Percentiles rank a stretch among this genome's conserved stretches.
phyloP scores from a whole-genome alignment of 2,329 filamentous ascomycete genomes.

The Torrubiellomyces zombiae region DNA sequence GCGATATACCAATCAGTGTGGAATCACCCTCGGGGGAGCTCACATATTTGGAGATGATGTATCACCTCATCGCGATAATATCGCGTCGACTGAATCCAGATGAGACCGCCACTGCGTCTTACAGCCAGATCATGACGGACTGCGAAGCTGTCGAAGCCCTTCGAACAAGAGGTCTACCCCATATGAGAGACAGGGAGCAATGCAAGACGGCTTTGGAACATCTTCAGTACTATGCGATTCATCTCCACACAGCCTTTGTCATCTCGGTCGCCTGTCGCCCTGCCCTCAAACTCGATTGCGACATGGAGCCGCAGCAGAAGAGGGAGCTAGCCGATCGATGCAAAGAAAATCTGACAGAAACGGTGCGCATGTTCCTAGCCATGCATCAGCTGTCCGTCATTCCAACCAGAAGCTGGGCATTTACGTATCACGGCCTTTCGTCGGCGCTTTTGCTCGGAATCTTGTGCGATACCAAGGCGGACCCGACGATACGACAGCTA shows the following conservation, averaged over 20 bases:
- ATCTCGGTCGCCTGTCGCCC: conserved; percentile 49
- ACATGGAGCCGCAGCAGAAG: conserved; percentile 35
- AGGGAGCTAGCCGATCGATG: conserved; percentile 38
- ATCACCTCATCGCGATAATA: conserved; percentile 44
- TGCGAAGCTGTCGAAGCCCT: conserved; percentile 37
- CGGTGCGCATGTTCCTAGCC: conserved; percentile 50
- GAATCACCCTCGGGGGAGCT: conserved; percentile 28
- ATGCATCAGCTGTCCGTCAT: conserved; percentile 54
- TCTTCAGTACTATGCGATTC: conserved; percentile 45
- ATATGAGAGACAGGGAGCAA: conserved; percentile 41
- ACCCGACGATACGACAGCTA: conserved; percentile 44
- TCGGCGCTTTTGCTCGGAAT: conserved; percentile 49
- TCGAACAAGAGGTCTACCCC: conserved; percentile 28
- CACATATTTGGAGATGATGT: conserved; percentile 48
- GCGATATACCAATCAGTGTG: conserved; percentile 31
- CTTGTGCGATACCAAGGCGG: conserved; percentile 43
- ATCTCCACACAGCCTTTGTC: conserved; percentile 48
- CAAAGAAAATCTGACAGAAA: conserved; percentile 46
- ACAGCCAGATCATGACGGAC: conserved; percentile 38
- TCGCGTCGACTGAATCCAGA: conserved; percentile 40
- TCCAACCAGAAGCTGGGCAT: conserved; percentile 50
- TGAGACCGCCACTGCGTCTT: conserved; percentile 29
- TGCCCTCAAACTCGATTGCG: conserved; percentile 37
- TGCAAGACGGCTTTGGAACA: conserved; percentile 48
- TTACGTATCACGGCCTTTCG: conserved; percentile 50